phyloP scores from a whole-genome alignment of 257 asterid genomes.

The Nicotiana knightiana region DNA sequence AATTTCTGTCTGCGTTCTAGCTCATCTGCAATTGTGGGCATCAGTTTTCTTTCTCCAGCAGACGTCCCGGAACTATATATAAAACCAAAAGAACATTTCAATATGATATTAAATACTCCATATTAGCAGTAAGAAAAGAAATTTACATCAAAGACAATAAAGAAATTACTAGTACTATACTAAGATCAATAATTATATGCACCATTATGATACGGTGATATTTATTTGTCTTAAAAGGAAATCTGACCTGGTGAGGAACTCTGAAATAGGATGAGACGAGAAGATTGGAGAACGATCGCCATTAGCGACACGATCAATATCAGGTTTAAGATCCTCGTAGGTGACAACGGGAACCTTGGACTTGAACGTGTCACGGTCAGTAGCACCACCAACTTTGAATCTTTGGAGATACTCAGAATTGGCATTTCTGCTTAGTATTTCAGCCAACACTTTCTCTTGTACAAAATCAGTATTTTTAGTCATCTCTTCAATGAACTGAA shows the following conservation, averaged over 20 bases:
- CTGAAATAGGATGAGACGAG: conserved; percentile 65
- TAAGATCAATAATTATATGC: background rate
- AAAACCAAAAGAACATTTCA: background rate
- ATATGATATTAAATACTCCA: background rate
- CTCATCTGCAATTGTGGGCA: conserved; percentile 75
- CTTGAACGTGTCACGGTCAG: conserved; percentile 58
- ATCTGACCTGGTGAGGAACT: conserved; percentile 72
- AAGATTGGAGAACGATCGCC: conserved; percentile 74
- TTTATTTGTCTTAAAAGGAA: background rate
- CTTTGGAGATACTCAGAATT: conserved; percentile 51
- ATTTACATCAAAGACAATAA: background rate
- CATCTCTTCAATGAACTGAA: conserved; percentile 60
- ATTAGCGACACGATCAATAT: conserved; percentile 66
- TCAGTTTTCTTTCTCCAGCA: conserved; percentile 82
- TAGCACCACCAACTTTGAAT: conserved; percentile 45
- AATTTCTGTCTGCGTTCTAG: conserved; percentile 66
- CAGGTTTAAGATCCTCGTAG: conserved; percentile 71
- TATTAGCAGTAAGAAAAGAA: background rate
- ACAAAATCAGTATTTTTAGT: conserved; percentile 39
- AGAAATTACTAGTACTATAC: too few relatives aligned
- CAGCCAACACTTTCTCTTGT: conserved; percentile 54
- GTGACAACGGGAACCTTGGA: conserved; percentile 56
- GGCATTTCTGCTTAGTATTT: conserved; percentile 52
- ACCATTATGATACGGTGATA: background rate
- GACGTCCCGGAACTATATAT: conserved; percentile 77